Evolutionary conservation across 768 basidiomycete genomes (phyloP), one percentile per base, ranked within the genome.

Genomic region (Mycena pura): DNA sequence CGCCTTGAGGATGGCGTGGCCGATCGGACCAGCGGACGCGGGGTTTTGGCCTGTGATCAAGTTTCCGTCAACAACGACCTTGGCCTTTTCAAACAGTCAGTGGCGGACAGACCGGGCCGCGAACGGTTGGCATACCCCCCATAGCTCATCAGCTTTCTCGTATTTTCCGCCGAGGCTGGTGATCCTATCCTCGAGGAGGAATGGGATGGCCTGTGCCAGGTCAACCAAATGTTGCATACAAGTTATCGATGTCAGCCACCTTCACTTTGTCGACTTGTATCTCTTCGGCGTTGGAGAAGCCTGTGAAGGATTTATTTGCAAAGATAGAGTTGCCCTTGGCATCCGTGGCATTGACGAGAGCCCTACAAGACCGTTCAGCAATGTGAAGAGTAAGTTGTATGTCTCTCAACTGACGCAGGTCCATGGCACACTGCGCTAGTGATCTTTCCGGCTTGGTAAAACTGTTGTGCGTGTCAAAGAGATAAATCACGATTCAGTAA

Each of bases 371-470:
- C 21, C 21, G 24, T 9, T 60, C 6, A 25, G 34, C 25, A 10
- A 39, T 25, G 34, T 41, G 32, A 31, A 28, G 15, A 54, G 52
- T n/a, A 28, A 24, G 3, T 19, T 32, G 28, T 27, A 6, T 8
- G 24, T 24, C 15, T 53, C 21, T 11, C 28, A 41, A 78, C 85
- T 70, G 65, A 89, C 82, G 84, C 89, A 50, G 91, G 85, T 15
- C 91, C 92, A 74, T 93, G 92, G 78, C 92, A 93, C 24, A 94
- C 91, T 3, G 90, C 90, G 4, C 86, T 67, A 7, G 86, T 83
- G 61, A 89, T 74, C 76, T 91, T 93, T 43, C 85, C 86, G 10
- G 81, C 72, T 51, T 82, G 81, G 76, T 84, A 92, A 74, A 92
- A 89, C 88, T 91, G 46, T 5, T 27, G 10, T 10, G 28, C 25